A percentile compares a stretch with the other conserved stretches of the same genome.
phyloP scores from a whole-genome alignment of 192 early-diverging fungal species.

The Haplosporangium gracile region DNA sequence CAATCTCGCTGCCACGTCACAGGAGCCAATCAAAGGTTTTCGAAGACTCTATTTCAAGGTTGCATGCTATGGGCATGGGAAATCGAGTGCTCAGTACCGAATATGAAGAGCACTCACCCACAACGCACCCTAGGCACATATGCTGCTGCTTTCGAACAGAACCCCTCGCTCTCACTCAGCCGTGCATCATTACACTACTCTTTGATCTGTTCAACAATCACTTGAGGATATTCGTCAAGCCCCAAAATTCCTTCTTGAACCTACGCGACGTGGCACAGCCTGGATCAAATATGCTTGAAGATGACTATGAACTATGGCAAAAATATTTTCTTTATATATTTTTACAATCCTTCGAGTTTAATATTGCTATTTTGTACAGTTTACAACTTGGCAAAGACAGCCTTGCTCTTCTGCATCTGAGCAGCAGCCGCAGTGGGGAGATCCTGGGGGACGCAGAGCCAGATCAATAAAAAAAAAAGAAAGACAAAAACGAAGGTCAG shows the following conservation, averaged over 20 bases:
- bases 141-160: background rate
- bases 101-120: background rate
- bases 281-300: background rate
- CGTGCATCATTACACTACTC: background rate
- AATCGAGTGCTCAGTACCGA: background rate
- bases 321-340: background rate
- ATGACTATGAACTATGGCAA: background rate
- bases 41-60: too few species aligned
- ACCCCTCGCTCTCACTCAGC: background rate
- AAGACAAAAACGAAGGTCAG: background rate
- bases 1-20: constrained; percentile 44
- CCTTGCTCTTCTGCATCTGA: constrained; percentile 41
- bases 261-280: background rate
- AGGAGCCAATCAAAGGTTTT: constrained; percentile 4
- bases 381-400: constrained; percentile 49
- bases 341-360: background rate
- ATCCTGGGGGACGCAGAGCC: constrained; percentile 20
- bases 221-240: too few species aligned
- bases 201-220: background rate
- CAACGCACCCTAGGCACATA: background rate
- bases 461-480: background rate
- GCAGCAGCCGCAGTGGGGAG: constrained; percentile 41
- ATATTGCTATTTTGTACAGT: background rate
- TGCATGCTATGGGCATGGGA: background rate
- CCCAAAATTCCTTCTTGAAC: background rate